Evolutionary conservation across 176 grass and related monocot genomes (phyloP).

Genomic region (maize (Zea mays)): DNA sequence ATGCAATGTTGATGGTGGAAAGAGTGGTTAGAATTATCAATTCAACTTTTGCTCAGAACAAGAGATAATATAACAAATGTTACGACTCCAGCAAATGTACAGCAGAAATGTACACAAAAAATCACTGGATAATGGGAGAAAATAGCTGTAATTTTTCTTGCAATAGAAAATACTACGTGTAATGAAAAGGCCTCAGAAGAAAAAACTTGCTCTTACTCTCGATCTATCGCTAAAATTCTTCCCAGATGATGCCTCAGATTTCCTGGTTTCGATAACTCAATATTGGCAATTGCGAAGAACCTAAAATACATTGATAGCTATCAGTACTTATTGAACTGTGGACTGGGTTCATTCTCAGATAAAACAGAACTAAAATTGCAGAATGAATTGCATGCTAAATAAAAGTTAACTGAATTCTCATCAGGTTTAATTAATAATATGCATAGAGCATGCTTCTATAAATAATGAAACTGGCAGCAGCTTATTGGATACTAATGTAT

Average conservation of each 20-base stretch:
- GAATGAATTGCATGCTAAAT: conserved; percentile 13
- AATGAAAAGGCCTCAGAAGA: conserved; percentile 25
- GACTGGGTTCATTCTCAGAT: conserved; percentile 23
- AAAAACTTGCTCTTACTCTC: conserved; percentile 60
- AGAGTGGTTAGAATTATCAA: neutral
- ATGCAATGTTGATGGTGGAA: neutral
- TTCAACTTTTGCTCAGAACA: conserved; percentile 11
- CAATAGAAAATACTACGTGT: conserved; percentile 12
- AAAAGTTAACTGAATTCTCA: neutral
- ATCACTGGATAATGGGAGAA: conserved; percentile 10
- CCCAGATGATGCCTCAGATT: conserved; percentile 77
- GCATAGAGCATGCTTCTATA: conserved; percentile 28
- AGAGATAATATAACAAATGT: neutral
- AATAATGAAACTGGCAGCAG: conserved; percentile 29
- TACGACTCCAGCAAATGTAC: neutral
- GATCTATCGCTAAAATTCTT: conserved; percentile 86
- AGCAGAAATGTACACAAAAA: conserved; percentile 10
- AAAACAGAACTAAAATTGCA: conserved; percentile 20
- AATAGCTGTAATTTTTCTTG: neutral
- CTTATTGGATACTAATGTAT: conserved; percentile 1
- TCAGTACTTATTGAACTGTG: conserved; percentile 28
- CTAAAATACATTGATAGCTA: conserved; percentile 51
- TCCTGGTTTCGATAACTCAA: conserved; percentile 94
- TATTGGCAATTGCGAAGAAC: conserved; percentile 74
- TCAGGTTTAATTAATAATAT: conserved; percentile 23